Evolutionary conservation across 1,284 basidiomycete genomes (phyloP), one percentile per base, ranked within the genome.

Genomic region (Melampsora americana): DNA sequence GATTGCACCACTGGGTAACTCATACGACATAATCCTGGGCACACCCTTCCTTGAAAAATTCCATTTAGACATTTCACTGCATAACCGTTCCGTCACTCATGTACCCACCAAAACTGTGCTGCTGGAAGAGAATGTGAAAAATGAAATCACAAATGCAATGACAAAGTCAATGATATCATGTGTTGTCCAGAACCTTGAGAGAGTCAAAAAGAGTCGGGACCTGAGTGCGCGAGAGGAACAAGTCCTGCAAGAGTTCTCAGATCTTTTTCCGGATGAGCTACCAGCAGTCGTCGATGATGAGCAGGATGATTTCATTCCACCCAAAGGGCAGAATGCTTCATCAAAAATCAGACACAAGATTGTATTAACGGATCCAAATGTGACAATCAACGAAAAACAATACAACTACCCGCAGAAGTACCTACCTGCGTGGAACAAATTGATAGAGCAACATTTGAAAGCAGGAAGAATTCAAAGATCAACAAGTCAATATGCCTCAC

Each of bases 391-490:
- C 28, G 74, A 72, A 42, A 46, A 44, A 1, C 69, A 71, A 1
- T 78, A 69, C 35, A n/a, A 65, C 4, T 42, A 44, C 11, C 76
- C 78, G 2, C 44, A 44, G 0, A 68, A 69, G 26, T 77, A 73
- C 66, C 35, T 50, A 32, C 48, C 65, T n/a, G 2, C 59, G 0
- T 78, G 77, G 78, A 70, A 60, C 11, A 44, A 30, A 3, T 48
- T 78, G 32, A 39, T 78, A 2, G 77, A 78, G 0, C 61, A 75
- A 20, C 73, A 78, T 12, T 20, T 78, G 28, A 65, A 35, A 2
- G 73, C 77, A 0, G 68, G 77, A 1, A 11, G 77, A 4, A 35
- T 76, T 42, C 77, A 71, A 0, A 23, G 62, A 18, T 77, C 71
- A 72, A 73, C 78, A 6, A 78, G 71, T 39, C 35, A 35, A 35